Evolutionary conservation across 208 protist species (phyloP).

Genomic region (Trichomonas tenax): DNA sequence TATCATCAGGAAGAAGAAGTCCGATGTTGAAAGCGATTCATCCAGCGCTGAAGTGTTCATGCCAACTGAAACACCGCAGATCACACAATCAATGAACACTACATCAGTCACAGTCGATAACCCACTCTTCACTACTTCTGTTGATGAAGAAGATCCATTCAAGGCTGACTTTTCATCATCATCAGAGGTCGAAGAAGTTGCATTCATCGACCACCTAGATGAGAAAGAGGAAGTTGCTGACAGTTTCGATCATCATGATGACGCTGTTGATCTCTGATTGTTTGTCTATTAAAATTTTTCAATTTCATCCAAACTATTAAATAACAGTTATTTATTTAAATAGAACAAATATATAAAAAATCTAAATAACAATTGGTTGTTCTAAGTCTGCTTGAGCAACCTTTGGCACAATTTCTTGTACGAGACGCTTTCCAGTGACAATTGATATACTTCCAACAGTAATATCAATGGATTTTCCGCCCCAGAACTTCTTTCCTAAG

Average conservation of each 20-base stretch:
- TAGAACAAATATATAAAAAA: too few relatives aligned
- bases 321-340: too few relatives aligned
- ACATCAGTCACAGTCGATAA: not conserved
- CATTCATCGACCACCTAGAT: too few relatives aligned
- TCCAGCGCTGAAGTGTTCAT: not conserved
- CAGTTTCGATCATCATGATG: too few relatives aligned
- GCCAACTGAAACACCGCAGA: not conserved
- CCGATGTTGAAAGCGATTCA: not conserved
- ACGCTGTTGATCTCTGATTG: too few relatives aligned
- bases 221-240: too few relatives aligned
- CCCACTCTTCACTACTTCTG: not conserved
- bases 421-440: not conserved
- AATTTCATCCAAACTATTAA: too few relatives aligned
- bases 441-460: not conserved
- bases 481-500: not conserved
- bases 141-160: not conserved
- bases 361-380: not conserved
- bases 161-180: not conserved
- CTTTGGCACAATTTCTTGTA: not conserved
- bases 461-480: not conserved
- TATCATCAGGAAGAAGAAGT: not conserved
- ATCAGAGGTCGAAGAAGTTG: too few relatives aligned
- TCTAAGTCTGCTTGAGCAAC: not conserved
- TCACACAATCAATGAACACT: not conserved
- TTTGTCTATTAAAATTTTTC: too few relatives aligned